phyloP scores from a whole-genome alignment of 371 early-diverging fungal species.

The Mortierella sp. region DNA sequence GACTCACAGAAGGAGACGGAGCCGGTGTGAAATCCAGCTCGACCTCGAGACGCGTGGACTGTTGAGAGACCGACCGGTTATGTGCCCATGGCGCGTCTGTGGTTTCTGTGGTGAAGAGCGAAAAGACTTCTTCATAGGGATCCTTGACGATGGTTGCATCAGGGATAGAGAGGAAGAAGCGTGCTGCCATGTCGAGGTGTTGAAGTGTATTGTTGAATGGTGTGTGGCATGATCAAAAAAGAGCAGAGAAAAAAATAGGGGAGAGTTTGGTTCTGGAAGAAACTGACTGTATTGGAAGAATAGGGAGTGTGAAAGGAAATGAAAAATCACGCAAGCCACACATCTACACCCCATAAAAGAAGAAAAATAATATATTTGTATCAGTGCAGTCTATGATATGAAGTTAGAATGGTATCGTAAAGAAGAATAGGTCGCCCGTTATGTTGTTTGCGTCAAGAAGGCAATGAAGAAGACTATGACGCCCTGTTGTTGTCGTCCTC shows the following conservation, averaged over 20 bases:
- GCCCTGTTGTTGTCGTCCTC: background rate
- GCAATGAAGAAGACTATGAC: background rate
- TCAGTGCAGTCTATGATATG: background rate
- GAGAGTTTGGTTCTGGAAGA: background rate
- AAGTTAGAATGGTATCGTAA: background rate
- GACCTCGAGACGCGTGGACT: constrained; percentile 37
- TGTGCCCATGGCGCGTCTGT: constrained; percentile 43
- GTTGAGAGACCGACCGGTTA: constrained; percentile 51
- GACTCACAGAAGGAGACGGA: constrained; percentile 36
- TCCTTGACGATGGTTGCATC: constrained; percentile 30
- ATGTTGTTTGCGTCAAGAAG: background rate
- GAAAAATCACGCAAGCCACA: background rate
- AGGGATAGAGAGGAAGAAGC: constrained; percentile 53
- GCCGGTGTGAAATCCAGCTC: constrained; percentile 52
- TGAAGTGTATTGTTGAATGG: too few relatives aligned
- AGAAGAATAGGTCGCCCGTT: background rate
- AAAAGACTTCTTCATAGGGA: constrained; percentile 52
- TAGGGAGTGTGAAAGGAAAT: background rate
- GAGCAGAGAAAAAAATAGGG: background rate
- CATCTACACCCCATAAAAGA: background rate
- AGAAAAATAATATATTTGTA: background rate
- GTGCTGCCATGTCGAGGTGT: constrained; percentile 17
- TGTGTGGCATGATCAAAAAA: background rate
- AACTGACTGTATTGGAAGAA: background rate
- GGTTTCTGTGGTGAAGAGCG: constrained; percentile 50